Evolutionary conservation across 257 asterid genomes (phyloP).

Genomic region (Primulina huaijiensis): DNA sequence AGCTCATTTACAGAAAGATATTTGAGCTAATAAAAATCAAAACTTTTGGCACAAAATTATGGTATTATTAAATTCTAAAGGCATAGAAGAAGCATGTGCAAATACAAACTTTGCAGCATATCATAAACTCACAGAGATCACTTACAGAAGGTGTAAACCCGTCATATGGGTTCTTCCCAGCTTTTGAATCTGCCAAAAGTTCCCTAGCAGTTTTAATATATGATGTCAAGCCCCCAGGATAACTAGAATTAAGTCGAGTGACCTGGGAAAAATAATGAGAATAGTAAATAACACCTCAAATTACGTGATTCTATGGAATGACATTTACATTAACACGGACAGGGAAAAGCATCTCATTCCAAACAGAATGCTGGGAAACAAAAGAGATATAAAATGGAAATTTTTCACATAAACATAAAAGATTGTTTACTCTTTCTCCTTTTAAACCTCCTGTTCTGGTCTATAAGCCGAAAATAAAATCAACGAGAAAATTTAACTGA

Average conservation of each 20-base stretch:
- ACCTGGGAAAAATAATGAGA: slow-evolving; percentile 40
- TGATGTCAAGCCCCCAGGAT: slow-evolving; percentile 78
- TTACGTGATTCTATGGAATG: slow-evolving; percentile 1
- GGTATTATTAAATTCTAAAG: slow-evolving; percentile 4
- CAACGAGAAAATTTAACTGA: not conserved
- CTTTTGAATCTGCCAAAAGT: slow-evolving; percentile 89
- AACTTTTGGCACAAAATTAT: slow-evolving; percentile 1
- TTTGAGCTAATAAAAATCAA: slow-evolving; percentile 15
- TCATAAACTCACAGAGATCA: slow-evolving; percentile 22
- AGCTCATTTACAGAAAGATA: slow-evolving; percentile 18
- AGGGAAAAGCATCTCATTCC: slow-evolving; percentile 4
- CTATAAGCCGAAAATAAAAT: not conserved
- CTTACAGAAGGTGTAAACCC: slow-evolving; percentile 96
- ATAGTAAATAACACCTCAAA: not conserved
- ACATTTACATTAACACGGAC: not conserved
- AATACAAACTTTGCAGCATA: slow-evolving; percentile 21
- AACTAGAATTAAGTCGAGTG: slow-evolving; percentile 73
- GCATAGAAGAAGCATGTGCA: slow-evolving; percentile 8
- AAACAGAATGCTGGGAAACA: slow-evolving; percentile 1
- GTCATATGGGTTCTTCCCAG: slow-evolving; percentile 93
- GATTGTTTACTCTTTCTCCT: not conserved
- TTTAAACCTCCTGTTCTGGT: not conserved
- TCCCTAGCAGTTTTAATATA: slow-evolving; percentile 81
- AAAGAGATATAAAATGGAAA: not conserved
- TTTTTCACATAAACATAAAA: not conserved